These are phyloP conservation scores for Imleria badia DNA, from an alignment of 768 basidiomycete genomes.

Conservation along the genomic window DNA sequence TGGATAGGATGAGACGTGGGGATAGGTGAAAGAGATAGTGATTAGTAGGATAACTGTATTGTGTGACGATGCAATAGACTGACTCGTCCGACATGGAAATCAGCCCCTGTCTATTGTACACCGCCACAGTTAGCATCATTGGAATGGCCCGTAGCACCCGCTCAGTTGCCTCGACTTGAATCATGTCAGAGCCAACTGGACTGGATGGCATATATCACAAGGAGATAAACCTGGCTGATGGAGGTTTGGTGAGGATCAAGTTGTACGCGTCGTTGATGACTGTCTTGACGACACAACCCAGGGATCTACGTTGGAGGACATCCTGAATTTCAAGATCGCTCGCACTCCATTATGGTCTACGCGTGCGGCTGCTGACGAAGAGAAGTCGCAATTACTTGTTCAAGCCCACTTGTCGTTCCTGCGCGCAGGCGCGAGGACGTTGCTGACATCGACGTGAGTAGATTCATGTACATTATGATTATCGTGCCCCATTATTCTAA, in stretches of 20 bases:
- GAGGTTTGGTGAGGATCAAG: conserved; percentile 34
- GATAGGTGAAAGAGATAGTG: conserved; percentile 29
- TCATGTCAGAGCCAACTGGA: not conserved
- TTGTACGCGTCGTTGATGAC: not conserved
- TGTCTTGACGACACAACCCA: conserved; percentile 26
- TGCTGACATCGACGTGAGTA: conserved; percentile 67
- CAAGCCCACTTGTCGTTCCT: conserved; percentile 62
- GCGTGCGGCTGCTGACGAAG: conserved; percentile 52
- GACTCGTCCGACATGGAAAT: not conserved
- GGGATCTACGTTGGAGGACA: conserved; percentile 63
- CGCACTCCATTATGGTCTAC: conserved; percentile 72
- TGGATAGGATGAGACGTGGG: conserved; percentile 36
- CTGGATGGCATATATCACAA: conserved; percentile 14
- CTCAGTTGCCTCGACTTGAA: not conserved
- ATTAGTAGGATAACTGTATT: conserved; percentile 22
- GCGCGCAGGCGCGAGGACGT: conserved; percentile 61
- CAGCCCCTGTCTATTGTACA: not conserved
- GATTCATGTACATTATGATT: not conserved
- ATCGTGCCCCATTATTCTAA: not conserved
- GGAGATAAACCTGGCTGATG: conserved; percentile 21
- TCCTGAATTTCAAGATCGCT: conserved; percentile 46
- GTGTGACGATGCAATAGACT: conserved; percentile 13
- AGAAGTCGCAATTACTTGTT: conserved; percentile 44
- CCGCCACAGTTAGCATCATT: too few species aligned
- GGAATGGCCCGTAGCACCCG: too few species aligned